Evolutionary conservation across 1,139 yeast genomes (phyloP).

Genomic region (Geotrichum citri-aurantii): DNA sequence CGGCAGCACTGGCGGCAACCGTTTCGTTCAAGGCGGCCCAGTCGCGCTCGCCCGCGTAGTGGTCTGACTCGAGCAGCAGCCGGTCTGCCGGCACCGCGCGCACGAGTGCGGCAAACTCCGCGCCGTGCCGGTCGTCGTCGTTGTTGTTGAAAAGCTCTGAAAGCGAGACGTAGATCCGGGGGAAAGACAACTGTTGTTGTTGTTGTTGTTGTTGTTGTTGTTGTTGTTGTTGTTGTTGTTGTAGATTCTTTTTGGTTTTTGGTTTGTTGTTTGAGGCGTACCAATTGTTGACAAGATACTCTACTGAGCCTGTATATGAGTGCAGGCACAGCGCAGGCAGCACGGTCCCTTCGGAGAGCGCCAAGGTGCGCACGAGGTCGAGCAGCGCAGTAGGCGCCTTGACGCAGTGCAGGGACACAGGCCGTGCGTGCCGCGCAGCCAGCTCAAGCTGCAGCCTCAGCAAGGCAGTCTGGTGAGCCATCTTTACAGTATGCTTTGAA

Average conservation of each 20-base stretch:
- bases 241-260: no score
- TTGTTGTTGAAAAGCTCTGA: background rate
- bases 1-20: background rate
- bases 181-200: background rate
- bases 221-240: no score
- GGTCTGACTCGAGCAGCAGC: background rate
- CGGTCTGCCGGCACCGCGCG: background rate
- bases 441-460: conserved; percentile 48
- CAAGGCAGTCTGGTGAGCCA: conserved; percentile 59
- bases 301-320: conserved; percentile 79
- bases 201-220: background rate
- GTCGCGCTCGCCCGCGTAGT: background rate
- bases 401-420: conserved; percentile 81
- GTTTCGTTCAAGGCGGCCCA: background rate
- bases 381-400: conserved; percentile 61
- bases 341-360: conserved; percentile 19
- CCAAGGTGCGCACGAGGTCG: conserved; percentile 39
- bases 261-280: background rate
- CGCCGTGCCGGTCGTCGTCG: background rate
- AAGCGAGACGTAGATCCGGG: background rate
- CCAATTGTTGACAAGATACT: conserved; percentile 39
- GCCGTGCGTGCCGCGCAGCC: conserved; percentile 45
- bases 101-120: background rate
- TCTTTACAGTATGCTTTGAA: conserved; percentile 41
- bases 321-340: conserved; percentile 55